Evolutionary conservation across 768 basidiomycete genomes (phyloP).

Genomic region (Phallus indusiatus): DNA sequence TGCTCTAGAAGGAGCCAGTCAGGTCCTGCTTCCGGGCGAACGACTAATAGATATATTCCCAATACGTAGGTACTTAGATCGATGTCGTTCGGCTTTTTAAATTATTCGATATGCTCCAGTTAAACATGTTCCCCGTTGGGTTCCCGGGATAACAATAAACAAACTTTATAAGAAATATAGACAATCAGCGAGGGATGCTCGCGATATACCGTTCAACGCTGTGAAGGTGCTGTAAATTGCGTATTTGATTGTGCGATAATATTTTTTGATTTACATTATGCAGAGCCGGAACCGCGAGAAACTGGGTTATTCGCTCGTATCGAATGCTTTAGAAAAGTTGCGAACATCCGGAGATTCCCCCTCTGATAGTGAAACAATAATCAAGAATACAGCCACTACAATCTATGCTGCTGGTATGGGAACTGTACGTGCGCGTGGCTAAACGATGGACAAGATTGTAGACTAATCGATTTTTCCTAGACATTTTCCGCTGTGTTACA

Average conservation of each 20-base stretch:
- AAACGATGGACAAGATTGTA: not conserved
- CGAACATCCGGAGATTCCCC: not conserved
- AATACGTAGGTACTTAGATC: too few relatives aligned
- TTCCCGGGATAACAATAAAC: slow-evolving; percentile 1
- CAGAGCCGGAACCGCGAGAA: not conserved
- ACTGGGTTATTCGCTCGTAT: not conserved
- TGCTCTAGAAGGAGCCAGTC: too few relatives aligned
- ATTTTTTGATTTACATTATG: too few relatives aligned
- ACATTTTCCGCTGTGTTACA: not conserved
- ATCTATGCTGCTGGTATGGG: not conserved
- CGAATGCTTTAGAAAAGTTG: not conserved
- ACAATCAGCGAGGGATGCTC: not conserved
- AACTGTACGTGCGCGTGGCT: not conserved
- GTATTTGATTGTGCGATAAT: not conserved
- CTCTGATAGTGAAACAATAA: not conserved
- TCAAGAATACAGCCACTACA: not conserved
- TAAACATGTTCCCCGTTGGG: slow-evolving; percentile 5
- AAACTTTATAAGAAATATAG: not conserved
- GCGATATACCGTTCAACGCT: not conserved
- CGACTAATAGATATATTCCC: too few relatives aligned
- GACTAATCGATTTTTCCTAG: not conserved
- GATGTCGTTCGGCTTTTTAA: too few relatives aligned
- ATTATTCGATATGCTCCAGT: not conserved
- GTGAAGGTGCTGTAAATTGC: not conserved
- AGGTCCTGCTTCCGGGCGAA: too few relatives aligned